A percentile compares a stretch with the other conserved stretches of the same genome.
Conservation (phyloP, 768 basidiomycete genomes). For the Boletus eberwhitei region DNA sequence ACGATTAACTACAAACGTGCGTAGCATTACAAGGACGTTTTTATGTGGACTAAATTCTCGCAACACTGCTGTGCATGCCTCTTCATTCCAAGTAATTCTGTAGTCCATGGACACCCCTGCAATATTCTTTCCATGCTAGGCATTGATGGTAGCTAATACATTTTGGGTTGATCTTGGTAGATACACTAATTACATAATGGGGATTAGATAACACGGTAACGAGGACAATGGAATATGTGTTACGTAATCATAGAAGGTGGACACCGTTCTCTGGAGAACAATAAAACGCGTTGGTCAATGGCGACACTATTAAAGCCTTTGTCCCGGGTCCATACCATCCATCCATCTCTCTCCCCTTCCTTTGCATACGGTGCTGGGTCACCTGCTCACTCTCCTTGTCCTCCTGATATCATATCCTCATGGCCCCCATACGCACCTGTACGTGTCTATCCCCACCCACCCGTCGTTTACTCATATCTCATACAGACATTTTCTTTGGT, state of each 20-base stretch:
- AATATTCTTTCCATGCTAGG: constrained; percentile 2
- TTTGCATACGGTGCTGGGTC: constrained; percentile 31
- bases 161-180: constrained; percentile 5
- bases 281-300: constrained; percentile 23
- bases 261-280: constrained; percentile 26
- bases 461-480: not conserved
- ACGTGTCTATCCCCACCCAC: constrained; percentile 20
- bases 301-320: constrained; percentile 25
- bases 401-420: constrained; percentile 10
- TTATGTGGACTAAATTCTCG: constrained; percentile 12
- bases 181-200: not conserved
- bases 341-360: constrained; percentile 7
- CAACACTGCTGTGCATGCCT: constrained; percentile 7
- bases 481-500: constrained; percentile 60
- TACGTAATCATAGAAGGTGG: constrained; percentile 13
- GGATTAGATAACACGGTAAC: constrained; percentile 8
- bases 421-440: constrained; percentile 43
- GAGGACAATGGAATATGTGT: constrained; percentile 24
- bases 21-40: constrained; percentile 9
- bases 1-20: constrained; percentile 15
- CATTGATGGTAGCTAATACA: not conserved
- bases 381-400: constrained; percentile 20
- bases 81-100: not conserved
- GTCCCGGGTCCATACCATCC: not conserved
- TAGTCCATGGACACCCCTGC: constrained; percentile 20